Conservation (phyloP, 1,284 basidiomycete species). For the Pseudozyma thailandica region DNA sequence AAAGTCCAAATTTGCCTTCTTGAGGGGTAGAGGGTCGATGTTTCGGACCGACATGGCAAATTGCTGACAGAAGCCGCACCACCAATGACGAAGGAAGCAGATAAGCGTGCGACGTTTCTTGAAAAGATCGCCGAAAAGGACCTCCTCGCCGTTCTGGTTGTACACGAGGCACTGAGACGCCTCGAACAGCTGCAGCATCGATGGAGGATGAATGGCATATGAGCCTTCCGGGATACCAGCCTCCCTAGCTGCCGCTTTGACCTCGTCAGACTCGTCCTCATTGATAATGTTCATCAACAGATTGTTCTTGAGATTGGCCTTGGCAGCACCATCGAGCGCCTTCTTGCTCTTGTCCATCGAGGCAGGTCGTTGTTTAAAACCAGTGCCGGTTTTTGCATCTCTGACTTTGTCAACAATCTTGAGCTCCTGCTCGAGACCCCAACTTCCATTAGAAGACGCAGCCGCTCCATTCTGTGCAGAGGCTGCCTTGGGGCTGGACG, state of each 20-base stretch:
- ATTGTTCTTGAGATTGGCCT: conserved; percentile 14
- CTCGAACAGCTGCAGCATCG: conserved; percentile 70
- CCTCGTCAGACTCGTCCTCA: conserved; percentile 43
- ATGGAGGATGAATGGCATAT: conserved; percentile 57
- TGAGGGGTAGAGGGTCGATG: conserved; percentile 73
- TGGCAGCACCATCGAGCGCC: conserved; percentile 7
- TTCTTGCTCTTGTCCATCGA: conserved; percentile 39
- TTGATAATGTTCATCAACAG: conserved; percentile 25
- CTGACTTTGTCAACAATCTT: conserved; percentile 32
- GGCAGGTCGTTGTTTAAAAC: conserved; percentile 8
- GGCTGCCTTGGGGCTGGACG: background rate
- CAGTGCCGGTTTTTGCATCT: conserved; percentile 6
- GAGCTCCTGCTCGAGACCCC: conserved; percentile 45
- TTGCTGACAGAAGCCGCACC: conserved; percentile 82
- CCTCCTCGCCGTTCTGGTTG: conserved; percentile 75
- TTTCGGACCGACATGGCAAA: conserved; percentile 79
- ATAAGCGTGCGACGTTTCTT: conserved; percentile 77
- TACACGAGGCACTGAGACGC: conserved; percentile 76
- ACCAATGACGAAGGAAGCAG: conserved; percentile 70
- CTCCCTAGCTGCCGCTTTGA: conserved; percentile 43
- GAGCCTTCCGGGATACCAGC: conserved; percentile 52
- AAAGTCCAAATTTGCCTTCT: conserved; percentile 73
- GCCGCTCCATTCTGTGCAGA: background rate
- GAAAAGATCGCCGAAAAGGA: conserved; percentile 80
- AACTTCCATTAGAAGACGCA: conserved; percentile 6